phyloP scores from a whole-genome alignment of 2,329 filamentous ascomycete genomes.

The Dothideomycetidae sp. region DNA sequence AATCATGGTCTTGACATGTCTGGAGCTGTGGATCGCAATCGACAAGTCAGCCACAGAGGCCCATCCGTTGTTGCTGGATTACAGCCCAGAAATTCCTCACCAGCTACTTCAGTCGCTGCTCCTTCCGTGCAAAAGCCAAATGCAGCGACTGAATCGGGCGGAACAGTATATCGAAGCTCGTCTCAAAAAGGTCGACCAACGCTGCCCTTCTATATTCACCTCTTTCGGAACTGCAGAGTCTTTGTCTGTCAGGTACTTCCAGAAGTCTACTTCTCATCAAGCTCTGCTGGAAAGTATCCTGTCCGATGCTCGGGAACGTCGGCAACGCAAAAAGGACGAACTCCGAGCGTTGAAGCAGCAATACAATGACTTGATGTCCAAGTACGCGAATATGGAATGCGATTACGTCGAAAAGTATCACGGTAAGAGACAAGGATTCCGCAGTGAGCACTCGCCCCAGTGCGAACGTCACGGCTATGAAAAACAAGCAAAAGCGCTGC shows the following conservation, averaged over 20 bases:
- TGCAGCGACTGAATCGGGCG: slow-evolving; percentile 37
- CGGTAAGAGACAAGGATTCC: no score
- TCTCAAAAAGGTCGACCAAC: no score
- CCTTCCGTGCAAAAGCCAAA: slow-evolving; percentile 32
- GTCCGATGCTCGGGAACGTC: slow-evolving; percentile 18
- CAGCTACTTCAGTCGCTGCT: slow-evolving; percentile 42
- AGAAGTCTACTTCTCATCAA: no score
- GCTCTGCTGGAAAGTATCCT: no score
- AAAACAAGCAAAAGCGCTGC: slow-evolving; percentile 22
- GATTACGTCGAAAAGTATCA: no score
- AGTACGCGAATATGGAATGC: neutral
- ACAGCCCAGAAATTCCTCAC: slow-evolving; percentile 37
- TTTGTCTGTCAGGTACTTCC: no score
- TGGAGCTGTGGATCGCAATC: slow-evolving; percentile 45
- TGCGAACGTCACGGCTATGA: neutral
- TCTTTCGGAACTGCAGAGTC: no score
- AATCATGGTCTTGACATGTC: slow-evolving; percentile 36
- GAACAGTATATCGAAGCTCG: slow-evolving; percentile 38
- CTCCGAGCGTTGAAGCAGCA: no score
- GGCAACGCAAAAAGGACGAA: slow-evolving; percentile 24
- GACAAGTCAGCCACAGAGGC: slow-evolving; percentile 32
- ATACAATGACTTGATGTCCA: slow-evolving; percentile 7
- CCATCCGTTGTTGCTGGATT: slow-evolving; percentile 37
- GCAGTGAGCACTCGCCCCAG: neutral
- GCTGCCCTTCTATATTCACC: no score